Base-by-base conservation (phyloP, 208 protist species). In the Wallacemonas collosoma region DNA sequence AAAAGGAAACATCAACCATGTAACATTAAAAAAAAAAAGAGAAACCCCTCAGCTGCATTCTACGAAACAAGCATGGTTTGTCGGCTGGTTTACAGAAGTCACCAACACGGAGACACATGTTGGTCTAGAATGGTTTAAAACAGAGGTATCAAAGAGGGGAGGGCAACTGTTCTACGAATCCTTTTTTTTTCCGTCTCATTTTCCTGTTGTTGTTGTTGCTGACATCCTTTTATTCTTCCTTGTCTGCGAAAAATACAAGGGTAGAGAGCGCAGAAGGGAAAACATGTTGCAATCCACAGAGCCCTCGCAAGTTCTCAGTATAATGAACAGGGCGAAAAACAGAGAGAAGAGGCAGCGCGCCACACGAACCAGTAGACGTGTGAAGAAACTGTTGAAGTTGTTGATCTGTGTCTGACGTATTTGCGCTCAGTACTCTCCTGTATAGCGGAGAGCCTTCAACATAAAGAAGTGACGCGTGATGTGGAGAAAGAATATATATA, bases 21-120 rank as follows among this genome's bases (percentile, higher is more conserved):
- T 50, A 50, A n/a, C 6, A 56, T 9, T 1, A 56, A 56, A 56
- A 56, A 7, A 62, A 7, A 26, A 26, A 62, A 43, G 38, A 62
- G 8, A 62, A 62, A 26, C 7, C 38, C 8, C 38, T 62, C 56
- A 38, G 56, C 43, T 62, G 56, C 43, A 62, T 43, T 62, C 56
- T 62, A 62, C 56, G 56, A 26, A 7, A 38, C 6, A 26, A 15
- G 36, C 9, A 38, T 45, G 7, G 38, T 58, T 64, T 71, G 15
- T 71, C 8, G 38, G 53, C 38, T 35, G 15, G 45, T 36, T 55
- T 44, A 60, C 36, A 60, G 11, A 40, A 39, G 55, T 15, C 55
- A 60, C n/a, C n/a, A 39, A 26, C 55, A 26, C 36, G 14, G 36
- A 6, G 26, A 15, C 55, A 60, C n/a, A 60, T 40, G 36, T 60